Percentiles rank a stretch among this genome's conserved stretches.
These are phyloP conservation scores for Musa acuminata DNA, from an alignment of 176 grass and related monocot genomes.

Conservation along the genomic window DNA sequence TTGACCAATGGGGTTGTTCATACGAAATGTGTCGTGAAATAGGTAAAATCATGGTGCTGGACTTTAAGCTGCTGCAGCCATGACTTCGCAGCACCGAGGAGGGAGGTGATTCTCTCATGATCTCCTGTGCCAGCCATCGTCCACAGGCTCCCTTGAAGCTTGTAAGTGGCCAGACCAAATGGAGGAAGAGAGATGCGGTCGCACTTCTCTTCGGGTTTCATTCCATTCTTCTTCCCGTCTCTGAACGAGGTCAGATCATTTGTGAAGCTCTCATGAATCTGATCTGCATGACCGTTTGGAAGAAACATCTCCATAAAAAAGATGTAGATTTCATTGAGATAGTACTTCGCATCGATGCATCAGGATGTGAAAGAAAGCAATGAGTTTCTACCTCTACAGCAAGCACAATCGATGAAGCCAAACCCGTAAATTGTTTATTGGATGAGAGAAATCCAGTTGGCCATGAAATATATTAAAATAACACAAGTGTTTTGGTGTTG, in stretches of 20 bases:
- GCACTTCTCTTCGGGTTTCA: conserved; percentile 22
- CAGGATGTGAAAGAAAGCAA: no score
- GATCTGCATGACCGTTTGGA: conserved; percentile 31
- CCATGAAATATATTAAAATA: no score
- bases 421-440: no score
- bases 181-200: conserved; percentile 43
- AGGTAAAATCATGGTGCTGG: conserved; percentile 83
- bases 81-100: conserved; percentile 49
- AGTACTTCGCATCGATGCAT: no score
- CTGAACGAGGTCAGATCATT: conserved; percentile 9
- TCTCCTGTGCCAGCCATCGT: conserved; percentile 61
- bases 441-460: no score
- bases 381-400: no score
- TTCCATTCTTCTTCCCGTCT: conserved; percentile 31
- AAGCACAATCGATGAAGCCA: no score
- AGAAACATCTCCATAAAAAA: no score
- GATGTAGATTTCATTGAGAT: no score
- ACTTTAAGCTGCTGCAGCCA: conserved; percentile 79
- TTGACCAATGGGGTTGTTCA: not conserved
- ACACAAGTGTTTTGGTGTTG: no score
- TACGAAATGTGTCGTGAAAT: conserved; percentile 49
- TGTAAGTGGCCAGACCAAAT: conserved; percentile 63
- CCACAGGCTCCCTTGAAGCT: conserved; percentile 59
- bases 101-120: conserved; percentile 31
- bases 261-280: conserved; percentile 20